Conservation (phyloP, 352 stramenopile genomes). For the Globisporangium alternatum region DNA sequence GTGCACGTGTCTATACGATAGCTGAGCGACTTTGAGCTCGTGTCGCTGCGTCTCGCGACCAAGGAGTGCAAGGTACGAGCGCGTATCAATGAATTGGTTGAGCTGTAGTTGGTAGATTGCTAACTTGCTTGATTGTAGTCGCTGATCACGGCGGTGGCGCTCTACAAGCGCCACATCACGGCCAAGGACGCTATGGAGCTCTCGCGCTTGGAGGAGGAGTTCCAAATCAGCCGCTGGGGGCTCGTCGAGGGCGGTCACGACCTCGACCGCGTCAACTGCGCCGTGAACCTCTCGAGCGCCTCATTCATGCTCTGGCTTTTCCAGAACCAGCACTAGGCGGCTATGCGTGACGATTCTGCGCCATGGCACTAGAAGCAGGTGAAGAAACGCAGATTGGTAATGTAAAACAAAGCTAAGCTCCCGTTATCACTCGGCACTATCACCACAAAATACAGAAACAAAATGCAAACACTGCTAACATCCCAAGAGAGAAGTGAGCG, state of each 20-base stretch:
- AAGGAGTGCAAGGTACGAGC: constrained; percentile 81
- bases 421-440: background rate
- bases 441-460: constrained; percentile 4
- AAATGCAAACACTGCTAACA: background rate
- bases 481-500: background rate
- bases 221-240: constrained; percentile 87
- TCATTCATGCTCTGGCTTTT: constrained; percentile 84
- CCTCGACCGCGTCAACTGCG: constrained; percentile 85
- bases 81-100: background rate
- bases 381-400: background rate
- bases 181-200: constrained; percentile 85
- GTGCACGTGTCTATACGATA: constrained; percentile 13
- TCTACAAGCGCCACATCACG: constrained; percentile 85
- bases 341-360: background rate
- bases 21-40: constrained; percentile 74
- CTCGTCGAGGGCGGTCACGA: constrained; percentile 88
- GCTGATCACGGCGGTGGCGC: constrained; percentile 73
- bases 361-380: background rate
- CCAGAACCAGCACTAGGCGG: constrained; percentile 54
- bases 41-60: constrained; percentile 65
- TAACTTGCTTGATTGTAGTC: constrained; percentile 32
- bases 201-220: constrained; percentile 83
- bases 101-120: background rate
- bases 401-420: constrained; percentile 2
- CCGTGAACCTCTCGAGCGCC: constrained; percentile 77